Evolutionary conservation across 1,139 yeast species (phyloP), one percentile per base, ranked within the genome.

Genomic region (Yamadazyma oceani): DNA sequence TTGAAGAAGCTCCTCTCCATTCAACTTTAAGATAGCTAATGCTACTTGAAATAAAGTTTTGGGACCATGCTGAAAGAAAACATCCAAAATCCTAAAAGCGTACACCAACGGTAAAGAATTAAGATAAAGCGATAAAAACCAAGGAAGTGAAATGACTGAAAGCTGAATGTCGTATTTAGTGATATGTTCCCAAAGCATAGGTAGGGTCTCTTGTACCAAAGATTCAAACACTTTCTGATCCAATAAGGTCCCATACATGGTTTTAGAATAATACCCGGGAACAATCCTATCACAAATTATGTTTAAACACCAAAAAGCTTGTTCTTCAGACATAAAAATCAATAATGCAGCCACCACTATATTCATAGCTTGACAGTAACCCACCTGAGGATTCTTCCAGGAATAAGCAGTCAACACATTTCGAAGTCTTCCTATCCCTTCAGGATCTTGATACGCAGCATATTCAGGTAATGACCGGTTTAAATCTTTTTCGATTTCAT

Each of bases 341-440:
- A 94, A 69, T 38, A 94, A 64, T 0, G 96, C 97, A 1, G 99
- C 99, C 1, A 84, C 87, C 6, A 94, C 97, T 41, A 94, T 94
- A 58, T 94, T 94, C 99, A 94, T 94, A 1, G 98, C 98, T 58
- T 94, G 98, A 58, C 99, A 94, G 60, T 94, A 94, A 0, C 99
- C 99, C 16, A 94, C 88, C 37, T 92, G 96, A 0, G 97, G 97
- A 55, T 90, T 89, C 51, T 86, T 87, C 97, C 97, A 92, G 0
- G 97, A 87, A 55, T 89, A 94, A 0, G 96, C 96, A 0, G 94
- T 85, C 44, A 94, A 71, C 0, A 94, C 98, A 41, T 95, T 73
- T 45, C 98, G 73, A 37, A 94, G 71, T 38, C 96, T 72, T 39
- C 72, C 77, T 34, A 94, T 90, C 6, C 99, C 98, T 52, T 86